A percentile compares a stretch with the other conserved stretches of the same genome.
These are phyloP conservation scores for Solanum gracilifrons DNA, from an alignment of 257 asterid genomes.

Conservation along the genomic window DNA sequence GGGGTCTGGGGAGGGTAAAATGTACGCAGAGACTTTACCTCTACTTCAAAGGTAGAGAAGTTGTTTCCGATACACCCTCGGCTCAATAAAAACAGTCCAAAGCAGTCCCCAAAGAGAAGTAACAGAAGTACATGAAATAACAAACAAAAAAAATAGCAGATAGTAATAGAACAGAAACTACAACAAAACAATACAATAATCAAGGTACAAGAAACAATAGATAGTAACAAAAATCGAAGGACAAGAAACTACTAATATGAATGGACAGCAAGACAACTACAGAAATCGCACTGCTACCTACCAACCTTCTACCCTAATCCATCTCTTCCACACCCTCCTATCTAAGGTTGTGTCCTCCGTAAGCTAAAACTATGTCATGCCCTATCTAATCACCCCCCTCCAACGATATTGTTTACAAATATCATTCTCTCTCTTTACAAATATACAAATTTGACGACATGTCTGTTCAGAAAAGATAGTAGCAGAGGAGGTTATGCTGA, in stretches of 20 bases:
- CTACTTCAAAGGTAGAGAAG: background rate
- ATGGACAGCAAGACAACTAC: background rate
- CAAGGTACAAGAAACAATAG: background rate
- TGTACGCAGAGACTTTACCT: background rate
- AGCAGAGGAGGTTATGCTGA: background rate
- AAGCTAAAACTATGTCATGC: background rate
- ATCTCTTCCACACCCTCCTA: background rate
- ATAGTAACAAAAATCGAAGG: background rate
- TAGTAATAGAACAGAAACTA: background rate
- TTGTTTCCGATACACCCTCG: background rate
- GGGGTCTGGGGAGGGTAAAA: background rate
- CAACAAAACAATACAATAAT: background rate
- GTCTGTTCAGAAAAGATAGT: background rate
- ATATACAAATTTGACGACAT: background rate
- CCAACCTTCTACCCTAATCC: background rate
- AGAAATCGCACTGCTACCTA: background rate
- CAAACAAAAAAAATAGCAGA: background rate
- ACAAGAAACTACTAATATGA: background rate
- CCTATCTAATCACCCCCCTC: background rate
- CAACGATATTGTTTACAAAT: background rate
- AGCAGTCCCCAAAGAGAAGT: background rate
- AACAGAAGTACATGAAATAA: background rate
- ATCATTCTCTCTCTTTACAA: background rate
- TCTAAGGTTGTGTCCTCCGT: background rate
- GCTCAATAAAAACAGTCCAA: background rate